phyloP scores from a whole-genome alignment of 2,329 filamentous ascomycete species.

The Calycina marina region DNA sequence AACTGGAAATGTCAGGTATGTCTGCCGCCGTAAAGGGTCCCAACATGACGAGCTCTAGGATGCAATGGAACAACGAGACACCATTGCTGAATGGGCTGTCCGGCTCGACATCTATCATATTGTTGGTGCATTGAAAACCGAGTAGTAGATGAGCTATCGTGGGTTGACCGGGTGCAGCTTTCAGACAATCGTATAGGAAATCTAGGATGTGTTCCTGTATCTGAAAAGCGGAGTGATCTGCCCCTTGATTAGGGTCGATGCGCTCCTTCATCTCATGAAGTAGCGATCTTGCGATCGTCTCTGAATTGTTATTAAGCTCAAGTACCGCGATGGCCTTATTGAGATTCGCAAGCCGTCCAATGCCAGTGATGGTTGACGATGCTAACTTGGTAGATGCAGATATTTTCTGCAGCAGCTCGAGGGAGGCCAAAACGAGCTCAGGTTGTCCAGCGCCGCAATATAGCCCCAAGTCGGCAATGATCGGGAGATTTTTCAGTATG shows the following conservation, averaged over 20 bases:
- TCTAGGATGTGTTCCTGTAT: slow-evolving; percentile 77
- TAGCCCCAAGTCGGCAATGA: slow-evolving; percentile 71
- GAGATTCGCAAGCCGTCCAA: slow-evolving; percentile 32
- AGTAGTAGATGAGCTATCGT: slow-evolving; percentile 84
- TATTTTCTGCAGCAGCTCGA: slow-evolving; percentile 74
- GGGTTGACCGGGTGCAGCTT: slow-evolving; percentile 59
- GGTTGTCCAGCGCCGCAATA: slow-evolving; percentile 79
- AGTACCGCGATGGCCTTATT: slow-evolving; percentile 84
- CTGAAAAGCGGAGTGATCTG: slow-evolving; percentile 56
- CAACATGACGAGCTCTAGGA: slow-evolving; percentile 57
- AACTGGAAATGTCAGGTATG: slow-evolving; percentile 39
- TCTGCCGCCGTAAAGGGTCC: slow-evolving; percentile 47
- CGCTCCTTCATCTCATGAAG: slow-evolving; percentile 50
- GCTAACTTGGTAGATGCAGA: slow-evolving; percentile 57
- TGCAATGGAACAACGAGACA: slow-evolving; percentile 68
- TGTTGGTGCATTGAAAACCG: slow-evolving; percentile 67
- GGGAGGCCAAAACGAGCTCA: slow-evolving; percentile 62
- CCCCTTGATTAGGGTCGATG: slow-evolving; percentile 60
- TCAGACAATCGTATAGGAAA: slow-evolving; percentile 70
- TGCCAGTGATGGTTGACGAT: slow-evolving; percentile 9
- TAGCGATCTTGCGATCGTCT: slow-evolving; percentile 64
- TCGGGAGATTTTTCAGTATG: slow-evolving; percentile 61
- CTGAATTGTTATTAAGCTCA: slow-evolving; percentile 52
- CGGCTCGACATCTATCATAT: slow-evolving; percentile 51
- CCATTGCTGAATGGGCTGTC: slow-evolving; percentile 57